Evolutionary conservation across 768 basidiomycete genomes (phyloP).

Genomic region (Tulasnella sp.): DNA sequence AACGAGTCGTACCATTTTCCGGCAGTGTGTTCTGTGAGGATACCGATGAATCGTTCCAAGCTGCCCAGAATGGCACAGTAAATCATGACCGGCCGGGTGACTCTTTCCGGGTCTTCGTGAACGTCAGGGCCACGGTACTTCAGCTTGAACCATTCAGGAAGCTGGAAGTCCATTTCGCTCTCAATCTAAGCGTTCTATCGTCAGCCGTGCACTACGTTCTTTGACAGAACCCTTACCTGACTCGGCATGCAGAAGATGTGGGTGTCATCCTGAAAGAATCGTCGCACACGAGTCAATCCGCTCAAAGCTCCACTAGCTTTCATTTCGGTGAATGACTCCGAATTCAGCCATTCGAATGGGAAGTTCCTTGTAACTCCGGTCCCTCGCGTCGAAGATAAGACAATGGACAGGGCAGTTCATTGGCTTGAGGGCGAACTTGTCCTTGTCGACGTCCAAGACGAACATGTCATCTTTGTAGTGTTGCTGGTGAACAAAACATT

Average conservation of each 20-base stretch:
- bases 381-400: constrained; percentile 88
- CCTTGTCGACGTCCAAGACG: constrained; percentile 86
- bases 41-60: constrained; percentile 92
- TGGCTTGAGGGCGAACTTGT: constrained; percentile 93
- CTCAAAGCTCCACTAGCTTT: constrained; percentile 90
- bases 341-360: constrained; percentile 98
- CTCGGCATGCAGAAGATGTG: constrained; percentile 97
- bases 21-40: constrained; percentile 93
- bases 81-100: constrained; percentile 88
- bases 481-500: constrained; percentile 47
- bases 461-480: constrained; percentile 99
- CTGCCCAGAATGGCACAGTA: constrained; percentile 94
- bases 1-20: constrained; percentile 76
- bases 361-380: constrained; percentile 89
- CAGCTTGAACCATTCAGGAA: constrained; percentile 92
- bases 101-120: constrained; percentile 45
- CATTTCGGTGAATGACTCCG: constrained; percentile 93
- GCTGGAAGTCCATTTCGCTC: constrained; percentile 94
- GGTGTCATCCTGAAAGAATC: constrained; percentile 97
- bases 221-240: constrained; percentile 43
- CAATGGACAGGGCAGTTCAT: constrained; percentile 99
- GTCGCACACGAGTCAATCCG: constrained; percentile 83
- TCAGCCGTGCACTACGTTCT: background rate
- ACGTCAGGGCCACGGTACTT: constrained; percentile 79
- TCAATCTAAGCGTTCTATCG: constrained; percentile 49